phyloP scores from a whole-genome alignment of 441 rosid species.

The Flueggea neowawraea region DNA sequence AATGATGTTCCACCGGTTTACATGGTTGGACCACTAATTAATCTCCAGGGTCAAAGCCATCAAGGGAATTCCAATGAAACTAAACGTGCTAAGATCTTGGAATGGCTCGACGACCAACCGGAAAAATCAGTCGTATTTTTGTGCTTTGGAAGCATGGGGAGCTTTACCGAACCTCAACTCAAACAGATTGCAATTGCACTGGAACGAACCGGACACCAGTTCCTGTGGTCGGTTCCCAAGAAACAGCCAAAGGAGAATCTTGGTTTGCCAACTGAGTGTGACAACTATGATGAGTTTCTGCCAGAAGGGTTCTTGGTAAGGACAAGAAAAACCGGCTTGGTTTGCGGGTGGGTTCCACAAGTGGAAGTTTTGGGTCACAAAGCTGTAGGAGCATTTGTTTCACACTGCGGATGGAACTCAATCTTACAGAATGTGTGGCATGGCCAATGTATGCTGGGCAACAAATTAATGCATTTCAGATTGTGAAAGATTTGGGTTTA shows the following conservation, averaged over 20 bases:
- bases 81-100: slow-evolving; percentile 15
- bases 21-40: slow-evolving; percentile 31
- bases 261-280: background rate
- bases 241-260: background rate
- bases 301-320: slow-evolving; percentile 7
- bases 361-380: slow-evolving; percentile 10
- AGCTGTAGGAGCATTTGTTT: slow-evolving; percentile 14
- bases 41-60: background rate
- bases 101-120: slow-evolving; percentile 45
- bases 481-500: slow-evolving; percentile 14
- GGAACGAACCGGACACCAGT: slow-evolving; percentile 13
- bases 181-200: slow-evolving; percentile 19
- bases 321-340: background rate
- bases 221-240: slow-evolving; percentile 7
- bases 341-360: slow-evolving; percentile 12
- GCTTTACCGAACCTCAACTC: slow-evolving; percentile 6
- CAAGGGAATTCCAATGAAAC: slow-evolving; percentile 5
- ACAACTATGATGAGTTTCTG: background rate
- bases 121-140: slow-evolving; percentile 39
- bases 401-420: slow-evolving; percentile 22
- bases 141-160: slow-evolving; percentile 60
- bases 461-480: slow-evolving; percentile 20
- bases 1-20: slow-evolving; percentile 20
- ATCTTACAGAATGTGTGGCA: slow-evolving; percentile 11
- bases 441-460: slow-evolving; percentile 20